Evolutionary conservation across 2,329 filamentous ascomycete genomes (phyloP).

Genomic region (Fusarium sublunatum): DNA sequence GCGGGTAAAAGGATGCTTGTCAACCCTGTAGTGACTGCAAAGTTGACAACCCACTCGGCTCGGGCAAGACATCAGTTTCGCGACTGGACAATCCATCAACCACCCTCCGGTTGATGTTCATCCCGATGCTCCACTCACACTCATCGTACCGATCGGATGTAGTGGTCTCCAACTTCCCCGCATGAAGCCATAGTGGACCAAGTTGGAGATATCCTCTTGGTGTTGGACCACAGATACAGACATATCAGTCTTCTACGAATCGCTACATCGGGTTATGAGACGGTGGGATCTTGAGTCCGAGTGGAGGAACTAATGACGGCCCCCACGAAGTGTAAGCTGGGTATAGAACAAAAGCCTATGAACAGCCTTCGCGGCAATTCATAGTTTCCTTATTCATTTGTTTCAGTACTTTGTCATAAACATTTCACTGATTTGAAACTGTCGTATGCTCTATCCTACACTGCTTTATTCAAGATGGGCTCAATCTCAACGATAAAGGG

Average conservation of each 20-base stretch:
- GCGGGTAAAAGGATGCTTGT: neutral
- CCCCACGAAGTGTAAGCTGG: constrained; percentile 21
- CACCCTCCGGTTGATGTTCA: constrained; percentile 28
- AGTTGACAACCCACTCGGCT: constrained; percentile 11
- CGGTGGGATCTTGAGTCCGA: constrained; percentile 14
- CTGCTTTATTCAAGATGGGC: constrained; percentile 39
- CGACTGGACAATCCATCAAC: constrained; percentile 17
- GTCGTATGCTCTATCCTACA: neutral
- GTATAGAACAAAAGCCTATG: constrained; percentile 19
- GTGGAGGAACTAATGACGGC: constrained; percentile 18
- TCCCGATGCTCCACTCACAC: constrained; percentile 44
- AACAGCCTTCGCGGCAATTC: constrained; percentile 23
- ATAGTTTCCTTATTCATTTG: constrained; percentile 6
- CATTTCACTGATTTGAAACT: neutral
- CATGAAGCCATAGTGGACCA: constrained; percentile 32
- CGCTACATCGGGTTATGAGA: constrained; percentile 29
- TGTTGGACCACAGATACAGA: constrained; percentile 3
- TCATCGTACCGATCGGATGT: constrained; percentile 45
- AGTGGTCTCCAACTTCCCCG: constrained; percentile 44
- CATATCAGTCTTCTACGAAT: constrained; percentile 7
- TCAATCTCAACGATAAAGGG: constrained; percentile 43
- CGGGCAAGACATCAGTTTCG: constrained; percentile 9
- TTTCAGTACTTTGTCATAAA: neutral
- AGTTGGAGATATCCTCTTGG: constrained; percentile 9
- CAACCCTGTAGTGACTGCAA: constrained; percentile 1